Evolutionary conservation across 345 rosid genomes (phyloP), one percentile per base, ranked within the genome.

Genomic region (Eucalyptus sp.): DNA sequence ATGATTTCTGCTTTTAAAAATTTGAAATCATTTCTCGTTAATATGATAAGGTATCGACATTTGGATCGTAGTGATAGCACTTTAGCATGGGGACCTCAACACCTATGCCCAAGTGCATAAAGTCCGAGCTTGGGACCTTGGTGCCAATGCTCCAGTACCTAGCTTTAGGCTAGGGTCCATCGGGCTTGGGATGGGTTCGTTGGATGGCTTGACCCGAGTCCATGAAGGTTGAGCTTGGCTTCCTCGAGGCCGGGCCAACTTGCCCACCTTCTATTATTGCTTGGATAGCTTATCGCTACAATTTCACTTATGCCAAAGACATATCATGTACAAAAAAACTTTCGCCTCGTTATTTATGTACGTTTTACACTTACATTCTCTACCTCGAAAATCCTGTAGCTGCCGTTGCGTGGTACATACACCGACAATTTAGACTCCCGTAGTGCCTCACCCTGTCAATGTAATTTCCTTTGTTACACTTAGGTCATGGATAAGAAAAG

Each of bases 21-120:
- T 66, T 9, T 8, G 16, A 66, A 66, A 16, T 31, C 22, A 64
- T 16, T 31, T 66, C 8, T 6, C 3, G 2, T 10, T 25, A 10
- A 25, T n/a, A 64, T 0, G 37, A 64, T n/a, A 7, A 4, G 20
- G 4, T 64, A 64, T 64, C 1, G 10, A 7, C 71, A 13, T 13
- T n/a, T n/a, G 10, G 68, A 29, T 62, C 0, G 5, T 0, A 58
- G 7, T 25, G 14, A 1, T 0, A 12, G 1, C 7, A 12, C 7
- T 58, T 25, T 1, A 0, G 68, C 17, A 1, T 27, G 31, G 16
- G 14, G 29, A 9, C 62, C 62, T 56, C 29, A 22, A 56, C 10
- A 0, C 6, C 62, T 13, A 56, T 0, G 3, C 71, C 33, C 79
- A 16, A 10, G 11, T 1, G 3, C 12, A 66, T 31, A 31, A 66